These are phyloP conservation scores for Calonectria naviculata DNA, from an alignment of 2,329 filamentous ascomycete species.

Conservation along the genomic window DNA sequence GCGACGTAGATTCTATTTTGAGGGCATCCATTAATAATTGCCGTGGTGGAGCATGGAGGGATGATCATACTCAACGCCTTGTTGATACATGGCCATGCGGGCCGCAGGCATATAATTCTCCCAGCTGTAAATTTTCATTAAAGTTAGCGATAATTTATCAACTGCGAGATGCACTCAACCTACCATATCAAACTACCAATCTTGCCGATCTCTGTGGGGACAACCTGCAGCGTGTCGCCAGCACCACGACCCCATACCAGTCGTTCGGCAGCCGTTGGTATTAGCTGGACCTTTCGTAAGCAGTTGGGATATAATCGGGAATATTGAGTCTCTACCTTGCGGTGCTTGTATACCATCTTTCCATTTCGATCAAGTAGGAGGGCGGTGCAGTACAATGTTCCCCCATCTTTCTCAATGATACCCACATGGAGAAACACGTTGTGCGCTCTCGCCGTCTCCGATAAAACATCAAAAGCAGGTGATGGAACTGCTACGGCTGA, in stretches of 20 bases:
- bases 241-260: background rate
- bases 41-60: background rate
- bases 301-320: no score
- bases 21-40: background rate
- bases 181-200: background rate
- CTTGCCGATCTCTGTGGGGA: background rate
- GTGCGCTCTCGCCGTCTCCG: background rate
- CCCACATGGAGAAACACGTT: background rate
- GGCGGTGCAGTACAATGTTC: background rate
- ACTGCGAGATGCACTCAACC: background rate
- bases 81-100: background rate
- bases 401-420: background rate
- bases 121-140: background rate
- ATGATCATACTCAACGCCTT: background rate
- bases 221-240: background rate
- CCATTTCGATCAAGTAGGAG: background rate
- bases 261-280: background rate
- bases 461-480: background rate
- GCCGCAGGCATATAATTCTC: conserved; percentile 2
- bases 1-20: background rate
- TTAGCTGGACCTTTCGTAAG: background rate
- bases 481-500: background rate
- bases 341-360: background rate
- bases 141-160: background rate
- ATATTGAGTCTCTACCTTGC: background rate